phyloP scores from a whole-genome alignment of 2,329 filamentous ascomycete genomes.

The Scopulariopsis brevicaulis region DNA sequence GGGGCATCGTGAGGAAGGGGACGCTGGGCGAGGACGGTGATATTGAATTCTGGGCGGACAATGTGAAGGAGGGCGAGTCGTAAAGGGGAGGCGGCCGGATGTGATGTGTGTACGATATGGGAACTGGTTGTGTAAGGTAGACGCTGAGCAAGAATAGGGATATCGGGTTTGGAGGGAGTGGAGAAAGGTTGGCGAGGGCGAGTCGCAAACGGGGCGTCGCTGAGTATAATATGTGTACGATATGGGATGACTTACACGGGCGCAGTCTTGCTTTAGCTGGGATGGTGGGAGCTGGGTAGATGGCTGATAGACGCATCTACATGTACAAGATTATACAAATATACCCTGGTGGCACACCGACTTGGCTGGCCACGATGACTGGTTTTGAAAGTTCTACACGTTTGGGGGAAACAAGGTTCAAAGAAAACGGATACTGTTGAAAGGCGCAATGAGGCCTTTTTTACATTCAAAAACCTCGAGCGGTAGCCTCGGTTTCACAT shows the following conservation, averaged over 20 bases:
- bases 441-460: too few species aligned
- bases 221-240: neutral
- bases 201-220: neutral
- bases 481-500: too few species aligned
- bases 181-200: neutral
- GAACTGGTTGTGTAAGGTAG: neutral
- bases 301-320: neutral
- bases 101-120: neutral
- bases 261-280: neutral
- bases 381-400: neutral
- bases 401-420: neutral
- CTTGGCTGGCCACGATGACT: neutral
- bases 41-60: slow-evolving; percentile 84
- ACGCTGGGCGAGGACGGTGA: slow-evolving; percentile 68
- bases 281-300: neutral
- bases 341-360: neutral
- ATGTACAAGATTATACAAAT: neutral
- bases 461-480: too few species aligned
- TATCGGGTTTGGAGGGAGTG: too few species aligned
- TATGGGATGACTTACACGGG: neutral
- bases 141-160: too few species aligned
- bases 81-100: neutral
- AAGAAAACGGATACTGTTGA: neutral
- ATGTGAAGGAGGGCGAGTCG: slow-evolving; percentile 13
- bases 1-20: slow-evolving; percentile 61